Conservation (phyloP, 129 eudicot species). For the Tagetes patula region DNA sequence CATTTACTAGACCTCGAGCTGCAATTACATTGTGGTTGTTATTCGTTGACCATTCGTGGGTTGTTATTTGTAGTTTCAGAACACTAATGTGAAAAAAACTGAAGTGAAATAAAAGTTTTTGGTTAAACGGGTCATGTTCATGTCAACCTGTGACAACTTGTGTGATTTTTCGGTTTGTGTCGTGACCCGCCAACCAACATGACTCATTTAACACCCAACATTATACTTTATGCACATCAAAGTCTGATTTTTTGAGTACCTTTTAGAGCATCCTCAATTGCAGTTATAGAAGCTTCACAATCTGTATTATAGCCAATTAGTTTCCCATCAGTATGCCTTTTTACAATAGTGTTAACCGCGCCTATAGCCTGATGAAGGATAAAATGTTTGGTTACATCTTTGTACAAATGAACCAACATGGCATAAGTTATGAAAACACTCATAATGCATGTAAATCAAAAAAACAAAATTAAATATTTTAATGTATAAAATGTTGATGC, state of each 20-base stretch:
- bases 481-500: slow-evolving; percentile 20
- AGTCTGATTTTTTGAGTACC: slow-evolving; percentile 37
- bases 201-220: too few relatives aligned
- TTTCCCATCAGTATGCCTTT: slow-evolving; percentile 68
- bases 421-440: neutral
- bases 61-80: too few relatives aligned
- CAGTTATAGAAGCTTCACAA: slow-evolving; percentile 77
- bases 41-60: too few relatives aligned
- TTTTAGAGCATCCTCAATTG: slow-evolving; percentile 80
- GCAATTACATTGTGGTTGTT: neutral
- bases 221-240: neutral
- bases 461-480: neutral
- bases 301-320: slow-evolving; percentile 83
- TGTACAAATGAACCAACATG: neutral
- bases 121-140: too few relatives aligned
- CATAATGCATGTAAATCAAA: neutral
- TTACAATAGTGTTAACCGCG: slow-evolving; percentile 77
- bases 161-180: too few relatives aligned
- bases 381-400: slow-evolving; percentile 11
- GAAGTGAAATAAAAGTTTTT: too few relatives aligned
- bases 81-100: too few relatives aligned
- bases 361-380: slow-evolving; percentile 61
- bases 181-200: too few relatives aligned
- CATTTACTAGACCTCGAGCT: slow-evolving; percentile 51
- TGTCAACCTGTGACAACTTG: too few relatives aligned